phyloP scores from a whole-genome alignment of 2,329 filamentous ascomycete genomes.

The Microdochium paspali region DNA sequence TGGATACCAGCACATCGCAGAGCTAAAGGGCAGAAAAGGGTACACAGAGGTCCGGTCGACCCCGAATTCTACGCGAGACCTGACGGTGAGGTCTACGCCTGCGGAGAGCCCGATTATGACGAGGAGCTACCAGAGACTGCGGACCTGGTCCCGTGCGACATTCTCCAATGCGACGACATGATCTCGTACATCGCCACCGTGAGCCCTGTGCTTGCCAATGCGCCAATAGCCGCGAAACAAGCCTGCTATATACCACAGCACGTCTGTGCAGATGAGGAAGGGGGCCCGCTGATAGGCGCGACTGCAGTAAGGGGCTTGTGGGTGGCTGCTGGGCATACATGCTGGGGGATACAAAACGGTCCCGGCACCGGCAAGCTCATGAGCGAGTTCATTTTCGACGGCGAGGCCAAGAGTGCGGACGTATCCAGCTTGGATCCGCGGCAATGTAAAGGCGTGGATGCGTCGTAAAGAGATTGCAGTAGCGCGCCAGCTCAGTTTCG shows the following conservation, averaged over 20 bases:
- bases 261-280: constrained; percentile 46
- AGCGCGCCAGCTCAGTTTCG: too few relatives aligned
- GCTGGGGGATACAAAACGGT: constrained; percentile 97
- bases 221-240: constrained; percentile 66
- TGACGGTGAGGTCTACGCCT: constrained; percentile 84
- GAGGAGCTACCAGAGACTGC: constrained; percentile 68
- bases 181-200: constrained; percentile 65
- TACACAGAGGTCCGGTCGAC: constrained; percentile 55
- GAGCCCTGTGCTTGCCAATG: constrained; percentile 54
- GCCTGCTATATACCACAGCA: constrained; percentile 90
- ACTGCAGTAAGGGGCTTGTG: constrained; percentile 66
- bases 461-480: too few relatives aligned
- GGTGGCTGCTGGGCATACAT: constrained; percentile 85
- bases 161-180: constrained; percentile 73
- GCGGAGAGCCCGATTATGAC: constrained; percentile 72
- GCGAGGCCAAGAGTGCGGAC: constrained; percentile 56
- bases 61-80: constrained; percentile 93
- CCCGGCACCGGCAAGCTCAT: constrained; percentile 78
- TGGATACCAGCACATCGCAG: constrained; percentile 46
- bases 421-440: constrained; percentile 59
- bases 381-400: constrained; percentile 71
- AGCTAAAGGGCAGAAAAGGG: constrained; percentile 37
- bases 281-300: constrained; percentile 66
- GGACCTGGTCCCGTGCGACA: constrained; percentile 68
- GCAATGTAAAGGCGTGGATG: constrained; percentile 35